Conservation (phyloP, 2,329 filamentous ascomycete species). For the Aspergillus clavatus region DNA sequence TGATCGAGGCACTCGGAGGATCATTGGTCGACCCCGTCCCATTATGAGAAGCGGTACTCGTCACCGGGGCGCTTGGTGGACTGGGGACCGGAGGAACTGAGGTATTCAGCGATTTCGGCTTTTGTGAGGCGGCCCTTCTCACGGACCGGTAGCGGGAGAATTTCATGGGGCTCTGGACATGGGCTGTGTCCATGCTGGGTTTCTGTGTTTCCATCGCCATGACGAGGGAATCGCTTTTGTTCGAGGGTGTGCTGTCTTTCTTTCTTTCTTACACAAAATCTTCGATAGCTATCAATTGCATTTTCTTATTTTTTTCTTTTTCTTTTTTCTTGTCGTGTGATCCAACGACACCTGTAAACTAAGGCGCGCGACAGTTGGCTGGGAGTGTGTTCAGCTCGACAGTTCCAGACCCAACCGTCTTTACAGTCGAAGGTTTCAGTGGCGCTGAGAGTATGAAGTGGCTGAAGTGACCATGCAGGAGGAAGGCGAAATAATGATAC, state of each 20-base stretch:
- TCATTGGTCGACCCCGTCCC: background rate
- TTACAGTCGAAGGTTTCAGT: background rate
- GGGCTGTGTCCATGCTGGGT: constrained; percentile 7
- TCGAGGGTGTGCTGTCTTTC: no score
- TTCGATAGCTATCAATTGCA: no score
- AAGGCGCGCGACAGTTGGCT: background rate
- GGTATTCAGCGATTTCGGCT: constrained; percentile 23
- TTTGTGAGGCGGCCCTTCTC: constrained; percentile 40
- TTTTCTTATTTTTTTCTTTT: no score
- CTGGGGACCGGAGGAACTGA: constrained; percentile 11
- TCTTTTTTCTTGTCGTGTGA: no score
- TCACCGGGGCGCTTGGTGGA: constrained; percentile 14
- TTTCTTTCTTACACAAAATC: background rate
- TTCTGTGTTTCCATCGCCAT: constrained; percentile 22
- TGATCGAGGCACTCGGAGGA: constrained; percentile 17
- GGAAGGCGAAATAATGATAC: background rate
- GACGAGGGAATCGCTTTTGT: background rate
- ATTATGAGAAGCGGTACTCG: constrained; percentile 10
- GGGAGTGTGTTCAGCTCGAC: background rate
- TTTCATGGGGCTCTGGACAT: constrained; percentile 33
- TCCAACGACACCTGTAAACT: no score
- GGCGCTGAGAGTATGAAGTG: background rate
- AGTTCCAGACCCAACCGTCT: background rate
- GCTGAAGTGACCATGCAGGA: background rate
- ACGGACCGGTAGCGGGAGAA: constrained; percentile 58